Conservation (phyloP, 2,329 filamentous ascomycete genomes). For the Apiospora rasikravindrae region DNA sequence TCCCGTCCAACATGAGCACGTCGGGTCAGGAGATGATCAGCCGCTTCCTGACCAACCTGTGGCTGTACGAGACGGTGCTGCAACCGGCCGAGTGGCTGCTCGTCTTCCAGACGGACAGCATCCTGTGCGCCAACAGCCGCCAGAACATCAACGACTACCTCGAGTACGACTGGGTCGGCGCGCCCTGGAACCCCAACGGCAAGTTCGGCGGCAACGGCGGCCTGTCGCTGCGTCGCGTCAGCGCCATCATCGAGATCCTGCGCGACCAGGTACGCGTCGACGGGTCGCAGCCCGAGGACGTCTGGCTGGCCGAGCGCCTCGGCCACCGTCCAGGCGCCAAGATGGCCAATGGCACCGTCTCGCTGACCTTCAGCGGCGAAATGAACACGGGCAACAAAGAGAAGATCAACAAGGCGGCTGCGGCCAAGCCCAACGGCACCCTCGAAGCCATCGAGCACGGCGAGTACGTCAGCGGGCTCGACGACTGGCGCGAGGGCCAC, state of each 20-base stretch:
- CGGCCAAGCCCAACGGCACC: constrained; percentile 30
- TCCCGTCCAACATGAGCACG: constrained; percentile 58
- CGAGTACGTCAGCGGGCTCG: constrained; percentile 47
- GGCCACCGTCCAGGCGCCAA: constrained; percentile 53
- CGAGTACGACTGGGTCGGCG: constrained; percentile 59
- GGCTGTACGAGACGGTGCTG: constrained; percentile 57
- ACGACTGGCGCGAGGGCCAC: constrained; percentile 57
- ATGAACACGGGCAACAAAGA: constrained; percentile 44
- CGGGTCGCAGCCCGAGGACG: constrained; percentile 57
- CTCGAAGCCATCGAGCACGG: constrained; percentile 38
- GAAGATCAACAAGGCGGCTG: constrained; percentile 32
- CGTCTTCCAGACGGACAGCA: constrained; percentile 60
- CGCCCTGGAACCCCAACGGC: constrained; percentile 51
- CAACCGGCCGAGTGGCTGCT: constrained; percentile 59
- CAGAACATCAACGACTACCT: constrained; percentile 55
- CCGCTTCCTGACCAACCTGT: constrained; percentile 56
- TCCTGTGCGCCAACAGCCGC: constrained; percentile 58
- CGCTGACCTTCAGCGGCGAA: constrained; percentile 57
- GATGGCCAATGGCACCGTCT: constrained; percentile 57
- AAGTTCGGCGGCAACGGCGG: constrained; percentile 58
- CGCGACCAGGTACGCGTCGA: constrained; percentile 50
- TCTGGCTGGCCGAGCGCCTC: constrained; percentile 60
- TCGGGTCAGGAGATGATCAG: constrained; percentile 57
- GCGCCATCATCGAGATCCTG: constrained; percentile 58
- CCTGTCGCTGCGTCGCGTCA: constrained; percentile 57